Evolutionary conservation across 2,329 filamentous ascomycete species (phyloP).

Genomic region (Fusarium sp.): DNA sequence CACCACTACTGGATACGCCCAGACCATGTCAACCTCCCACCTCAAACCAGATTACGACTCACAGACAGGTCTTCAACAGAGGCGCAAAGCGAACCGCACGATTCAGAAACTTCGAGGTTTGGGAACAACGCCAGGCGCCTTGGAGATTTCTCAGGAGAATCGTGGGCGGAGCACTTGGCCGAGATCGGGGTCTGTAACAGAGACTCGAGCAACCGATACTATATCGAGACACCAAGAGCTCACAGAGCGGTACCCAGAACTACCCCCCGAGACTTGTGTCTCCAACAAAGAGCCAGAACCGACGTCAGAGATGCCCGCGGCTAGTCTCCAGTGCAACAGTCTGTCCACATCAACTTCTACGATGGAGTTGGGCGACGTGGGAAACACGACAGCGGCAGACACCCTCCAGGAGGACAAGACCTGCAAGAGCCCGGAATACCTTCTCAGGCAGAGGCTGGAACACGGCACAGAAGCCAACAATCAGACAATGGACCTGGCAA

Average conservation of each 20-base stretch:
- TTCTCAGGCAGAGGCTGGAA: slow-evolving; percentile 2
- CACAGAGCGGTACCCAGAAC: slow-evolving; percentile 26
- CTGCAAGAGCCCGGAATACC: background rate
- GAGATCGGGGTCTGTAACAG: slow-evolving; percentile 32
- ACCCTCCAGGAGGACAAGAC: background rate
- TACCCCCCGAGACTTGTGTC: background rate
- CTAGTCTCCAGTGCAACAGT: slow-evolving; percentile 32
- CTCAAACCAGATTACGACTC: background rate
- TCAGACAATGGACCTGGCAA: slow-evolving; percentile 15
- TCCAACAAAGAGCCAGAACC: slow-evolving; percentile 1
- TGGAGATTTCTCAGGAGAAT: slow-evolving; percentile 32
- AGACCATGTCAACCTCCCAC: slow-evolving; percentile 34
- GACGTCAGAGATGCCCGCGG: background rate
- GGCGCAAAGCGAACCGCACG: slow-evolving; percentile 24
- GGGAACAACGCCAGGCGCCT: slow-evolving; percentile 31
- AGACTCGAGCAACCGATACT: slow-evolving; percentile 47
- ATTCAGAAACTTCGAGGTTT: slow-evolving; percentile 40
- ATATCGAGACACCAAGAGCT: slow-evolving; percentile 37
- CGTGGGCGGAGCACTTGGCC: slow-evolving; percentile 43
- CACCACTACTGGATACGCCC: slow-evolving; percentile 70
- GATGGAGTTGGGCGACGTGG: background rate
- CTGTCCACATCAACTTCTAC: slow-evolving; percentile 46
- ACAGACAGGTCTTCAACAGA: slow-evolving; percentile 7
- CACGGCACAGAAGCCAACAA: background rate
- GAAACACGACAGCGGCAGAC: background rate